phyloP scores from a whole-genome alignment of 169 alveolate species.

The Neospora caninum region DNA sequence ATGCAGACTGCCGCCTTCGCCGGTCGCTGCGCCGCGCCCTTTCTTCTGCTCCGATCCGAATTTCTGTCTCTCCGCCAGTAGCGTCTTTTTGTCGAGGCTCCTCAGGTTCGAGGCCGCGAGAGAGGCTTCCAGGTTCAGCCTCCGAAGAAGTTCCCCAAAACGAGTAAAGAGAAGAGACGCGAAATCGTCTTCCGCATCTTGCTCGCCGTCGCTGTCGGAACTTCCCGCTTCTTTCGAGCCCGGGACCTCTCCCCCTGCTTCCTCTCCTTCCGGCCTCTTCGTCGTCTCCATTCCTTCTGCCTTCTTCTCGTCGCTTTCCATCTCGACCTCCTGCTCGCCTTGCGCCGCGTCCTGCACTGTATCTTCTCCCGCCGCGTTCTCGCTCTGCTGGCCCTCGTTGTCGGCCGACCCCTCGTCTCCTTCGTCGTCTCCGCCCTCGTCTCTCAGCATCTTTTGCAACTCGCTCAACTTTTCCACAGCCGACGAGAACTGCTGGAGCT shows the following conservation, averaged over 20 bases:
- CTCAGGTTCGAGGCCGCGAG: neutral
- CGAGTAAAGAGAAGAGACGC: neutral
- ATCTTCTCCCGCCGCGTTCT: neutral
- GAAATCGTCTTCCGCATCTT: neutral
- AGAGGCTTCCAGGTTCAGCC: neutral
- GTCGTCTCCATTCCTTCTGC: neutral
- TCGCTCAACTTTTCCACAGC: neutral
- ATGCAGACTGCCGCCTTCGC: slow-evolving; percentile 36
- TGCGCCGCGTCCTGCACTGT: neutral
- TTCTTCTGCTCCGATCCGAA: neutral
- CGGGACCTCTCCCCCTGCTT: too few species aligned
- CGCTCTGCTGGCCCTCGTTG: neutral
- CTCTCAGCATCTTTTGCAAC: neutral
- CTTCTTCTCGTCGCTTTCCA: neutral
- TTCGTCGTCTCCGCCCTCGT: neutral
- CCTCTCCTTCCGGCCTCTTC: too few species aligned
- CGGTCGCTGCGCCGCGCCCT: neutral
- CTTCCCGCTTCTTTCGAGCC: neutral
- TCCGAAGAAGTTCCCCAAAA: neutral
- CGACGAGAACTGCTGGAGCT: neutral
- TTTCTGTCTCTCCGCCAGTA: neutral
- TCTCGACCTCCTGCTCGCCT: slow-evolving; percentile 14
- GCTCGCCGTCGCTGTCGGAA: neutral
- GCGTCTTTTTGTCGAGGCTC: neutral
- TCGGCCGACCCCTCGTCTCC: slow-evolving; percentile 7